Base-by-base conservation (phyloP, 495 filamentous ascomycete genomes). In the Friedmanniomyces simplex region DNA sequence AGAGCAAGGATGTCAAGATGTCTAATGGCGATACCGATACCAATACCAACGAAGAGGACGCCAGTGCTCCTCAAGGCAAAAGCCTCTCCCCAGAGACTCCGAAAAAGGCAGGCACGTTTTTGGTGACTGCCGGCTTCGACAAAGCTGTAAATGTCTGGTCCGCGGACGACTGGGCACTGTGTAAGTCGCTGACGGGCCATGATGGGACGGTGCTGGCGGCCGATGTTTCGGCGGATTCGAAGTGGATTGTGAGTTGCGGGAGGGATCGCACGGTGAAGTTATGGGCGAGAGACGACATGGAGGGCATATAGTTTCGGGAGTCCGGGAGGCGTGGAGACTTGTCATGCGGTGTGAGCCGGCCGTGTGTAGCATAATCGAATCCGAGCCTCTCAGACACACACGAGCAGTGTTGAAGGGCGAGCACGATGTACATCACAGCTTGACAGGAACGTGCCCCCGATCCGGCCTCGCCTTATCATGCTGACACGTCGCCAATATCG, bases 241-340 rank as follows among this genome's bases (percentile, higher is more conserved):
- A 77, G 66, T 99, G 91, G 88, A 91, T 99, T 72, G 86, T 87
- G 1, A 95, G 88, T 69, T 85, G 87, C 63, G 91, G 93, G 13
- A 86, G 95, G 68, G 93, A 99, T 71, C 80, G 89, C 16, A 97
- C 91, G 1, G 89, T 96, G 49, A 99, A 97, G 71, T 73, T 99
- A 2, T 99, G 93, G 93, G 91, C 88, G 1, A 80, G 87, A 59
- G 90, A 96, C 59, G 90, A 89, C 73, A 77, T 76, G 16, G 74
- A 58, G 43, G 60, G 63, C 14, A 57, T 65, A 30, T 65, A 32
- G 28, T 32, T n/a, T n/a, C 28, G 4, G 10, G 28, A 4, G 10
- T 32, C 28, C 28, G 10, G 10, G 4, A 4, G 28, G 28, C 10
- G 28, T 32, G 4, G 28, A 32, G 10, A 3, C 28, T 32, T 3